These are phyloP conservation scores for Knufia fluminis DNA, from an alignment of 2,329 filamentous ascomycete species.

Conservation along the genomic window DNA sequence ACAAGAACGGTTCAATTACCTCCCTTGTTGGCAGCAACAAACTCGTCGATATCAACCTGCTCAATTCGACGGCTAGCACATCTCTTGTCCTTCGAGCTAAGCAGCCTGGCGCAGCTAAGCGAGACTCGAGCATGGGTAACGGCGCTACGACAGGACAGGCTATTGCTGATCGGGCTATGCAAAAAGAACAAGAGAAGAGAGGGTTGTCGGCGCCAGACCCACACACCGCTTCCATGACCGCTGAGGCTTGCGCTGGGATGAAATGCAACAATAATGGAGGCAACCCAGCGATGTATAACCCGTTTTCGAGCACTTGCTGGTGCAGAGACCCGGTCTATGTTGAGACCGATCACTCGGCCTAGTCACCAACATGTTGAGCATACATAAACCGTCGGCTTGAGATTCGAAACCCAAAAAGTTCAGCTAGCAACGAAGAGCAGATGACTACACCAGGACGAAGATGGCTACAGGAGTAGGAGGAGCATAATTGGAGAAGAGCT, in stretches of 20 bases:
- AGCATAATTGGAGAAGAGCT: neutral
- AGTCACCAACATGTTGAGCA: neutral
- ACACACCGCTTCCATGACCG: slow-evolving; percentile 17
- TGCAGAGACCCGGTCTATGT: slow-evolving; percentile 15
- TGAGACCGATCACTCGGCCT: slow-evolving; percentile 14
- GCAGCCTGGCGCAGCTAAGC: slow-evolving; percentile 9
- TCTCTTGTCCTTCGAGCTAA: slow-evolving; percentile 14
- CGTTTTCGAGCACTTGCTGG: slow-evolving; percentile 19
- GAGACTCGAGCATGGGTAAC: slow-evolving; percentile 2
- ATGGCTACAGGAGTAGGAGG: neutral
- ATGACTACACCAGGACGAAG: too few species aligned
- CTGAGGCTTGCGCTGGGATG: slow-evolving; percentile 20
- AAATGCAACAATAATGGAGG: slow-evolving; percentile 16
- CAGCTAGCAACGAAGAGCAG: too few species aligned
- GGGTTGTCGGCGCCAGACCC: slow-evolving; percentile 13
- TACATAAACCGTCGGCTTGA: neutral
- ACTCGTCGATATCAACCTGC: slow-evolving; percentile 17
- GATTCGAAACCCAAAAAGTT: too few species aligned
- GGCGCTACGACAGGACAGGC: neutral
- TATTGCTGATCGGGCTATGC: slow-evolving; percentile 15
- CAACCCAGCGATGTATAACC: slow-evolving; percentile 18
- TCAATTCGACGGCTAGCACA: slow-evolving; percentile 15
- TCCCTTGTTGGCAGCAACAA: slow-evolving; percentile 19
- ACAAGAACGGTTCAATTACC: slow-evolving; percentile 16
- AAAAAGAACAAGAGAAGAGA: slow-evolving; percentile 11